phyloP scores from a whole-genome alignment of 1,139 yeast species.

The Hyphopichia wangnamkhiaoensis region DNA sequence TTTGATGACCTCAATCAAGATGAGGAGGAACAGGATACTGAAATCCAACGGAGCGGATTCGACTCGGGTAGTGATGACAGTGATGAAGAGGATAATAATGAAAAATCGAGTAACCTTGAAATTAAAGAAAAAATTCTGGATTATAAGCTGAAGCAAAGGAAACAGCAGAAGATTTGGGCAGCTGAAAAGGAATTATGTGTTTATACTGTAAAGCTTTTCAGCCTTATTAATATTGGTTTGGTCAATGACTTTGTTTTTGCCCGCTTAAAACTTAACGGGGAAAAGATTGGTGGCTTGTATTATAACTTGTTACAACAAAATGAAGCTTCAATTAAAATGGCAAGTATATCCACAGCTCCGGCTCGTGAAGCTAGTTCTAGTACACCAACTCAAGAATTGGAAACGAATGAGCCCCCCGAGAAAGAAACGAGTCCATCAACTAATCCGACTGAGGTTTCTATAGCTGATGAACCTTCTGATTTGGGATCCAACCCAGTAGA shows the following conservation, averaged over 20 bases:
- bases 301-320: conserved; percentile 24
- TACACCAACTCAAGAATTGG: neutral
- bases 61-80: conserved; percentile 18
- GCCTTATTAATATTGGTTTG: conserved; percentile 42
- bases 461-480: neutral
- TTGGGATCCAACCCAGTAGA: neutral
- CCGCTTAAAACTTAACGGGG: conserved; percentile 51
- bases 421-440: conserved; percentile 2
- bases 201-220: conserved; percentile 50
- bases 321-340: conserved; percentile 10
- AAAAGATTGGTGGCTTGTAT: conserved; percentile 46
- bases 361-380: neutral
- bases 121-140: conserved; percentile 9
- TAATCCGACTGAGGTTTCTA: neutral
- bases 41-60: conserved; percentile 11
- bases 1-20: conserved; percentile 39
- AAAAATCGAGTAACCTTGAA: conserved; percentile 3
- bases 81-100: conserved; percentile 24
- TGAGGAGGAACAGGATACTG: conserved; percentile 11
- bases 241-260: conserved; percentile 27
- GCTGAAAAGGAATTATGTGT: conserved; percentile 52
- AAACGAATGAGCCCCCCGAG: neutral
- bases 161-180: conserved; percentile 25
- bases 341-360: too few species aligned
- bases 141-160: conserved; percentile 9